Base-by-base conservation (phyloP, 768 basidiomycete species). In the Boletus subcaerulescens region DNA sequence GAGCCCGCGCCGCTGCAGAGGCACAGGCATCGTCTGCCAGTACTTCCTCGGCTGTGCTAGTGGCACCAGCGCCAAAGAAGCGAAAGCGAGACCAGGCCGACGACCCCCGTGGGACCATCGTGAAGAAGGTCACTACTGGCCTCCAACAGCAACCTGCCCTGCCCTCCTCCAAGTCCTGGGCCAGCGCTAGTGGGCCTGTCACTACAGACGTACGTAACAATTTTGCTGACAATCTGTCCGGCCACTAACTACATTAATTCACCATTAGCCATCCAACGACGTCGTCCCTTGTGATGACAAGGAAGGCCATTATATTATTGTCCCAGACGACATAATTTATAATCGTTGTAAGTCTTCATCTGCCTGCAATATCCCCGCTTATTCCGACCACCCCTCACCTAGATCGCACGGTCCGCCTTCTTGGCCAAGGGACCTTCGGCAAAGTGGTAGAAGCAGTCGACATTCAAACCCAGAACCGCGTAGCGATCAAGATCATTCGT, bases 401-500 rank as follows among this genome's bases (percentile, higher is more conserved):
- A 98, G 96, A 98, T 83, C 91, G 89, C 45, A 98, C 95, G 40
- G 85, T 95, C 56, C 82, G 86, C 54, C 78, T 95, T 22, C 79
- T 99, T 6, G 97, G 97, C 17, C 96, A 98, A 76, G 97, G 97
- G 13, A 98, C 97, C 14, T 99, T 98, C 67, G 97, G 97, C 62
- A 99, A 98, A 73, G 97, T 99, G 31, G 94, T 99, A 45, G 92
- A 98, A 71, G 93, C 93, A 8, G 71, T 89, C 62, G 92, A 97
- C 75, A 82, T 82, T 40, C 80, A 85, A 60, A 87, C 82, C 26
- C 82, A 87, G 56, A 79, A 77, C 61, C 77, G 84, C 65, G 95
- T 98, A 32, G 97, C 97, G 48, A 93, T 99, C 77, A 99, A 99
- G 80, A 95, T 99, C 56, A 99, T 99, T 63, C 86, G 97, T 46